Conservation (phyloP, 345 rosid species). For the Diplotaxis tenuifolia region DNA sequence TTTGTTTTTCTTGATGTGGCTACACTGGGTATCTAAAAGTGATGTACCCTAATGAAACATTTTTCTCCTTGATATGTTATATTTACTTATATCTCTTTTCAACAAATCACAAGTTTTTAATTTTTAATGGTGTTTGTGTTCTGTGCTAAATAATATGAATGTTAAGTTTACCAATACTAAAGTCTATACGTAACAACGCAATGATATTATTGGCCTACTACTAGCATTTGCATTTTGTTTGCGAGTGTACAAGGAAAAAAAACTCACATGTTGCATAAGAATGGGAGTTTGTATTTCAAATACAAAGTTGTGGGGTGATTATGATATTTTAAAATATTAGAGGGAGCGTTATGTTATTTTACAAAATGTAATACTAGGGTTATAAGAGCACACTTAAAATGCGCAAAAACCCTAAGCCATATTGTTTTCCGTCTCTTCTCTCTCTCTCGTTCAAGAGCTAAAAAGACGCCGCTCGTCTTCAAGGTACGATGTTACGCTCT, state of each 20-base stretch:
- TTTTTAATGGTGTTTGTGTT: background rate
- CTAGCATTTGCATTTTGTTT: background rate
- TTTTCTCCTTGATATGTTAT: background rate
- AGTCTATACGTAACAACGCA: background rate
- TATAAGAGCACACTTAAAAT: conserved; percentile 26
- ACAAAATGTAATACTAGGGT: conserved; percentile 10
- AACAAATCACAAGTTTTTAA: too few relatives aligned
- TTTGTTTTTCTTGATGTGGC: conserved; percentile 21
- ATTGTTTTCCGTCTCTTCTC: conserved; percentile 16
- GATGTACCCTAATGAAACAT: conserved; percentile 22
- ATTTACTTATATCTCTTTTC: too few relatives aligned
- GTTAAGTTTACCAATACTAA: background rate
- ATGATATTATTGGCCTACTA: background rate
- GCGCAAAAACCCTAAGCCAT: conserved; percentile 20
- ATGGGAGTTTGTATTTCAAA: too few relatives aligned
- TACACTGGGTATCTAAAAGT: conserved; percentile 26
- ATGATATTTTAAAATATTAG: background rate
- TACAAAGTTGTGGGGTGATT: too few relatives aligned
- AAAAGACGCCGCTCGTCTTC: conserved; percentile 33
- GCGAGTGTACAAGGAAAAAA: background rate
- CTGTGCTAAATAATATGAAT: background rate
- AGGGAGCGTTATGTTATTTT: background rate
- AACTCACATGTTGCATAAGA: background rate
- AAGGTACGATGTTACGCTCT: conserved; percentile 5
- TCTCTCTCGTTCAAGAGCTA: conserved; percentile 8